These are phyloP conservation scores for Davidsoniella neocaledoniae DNA, from an alignment of 2,329 filamentous ascomycete genomes.

Conservation along the genomic window DNA sequence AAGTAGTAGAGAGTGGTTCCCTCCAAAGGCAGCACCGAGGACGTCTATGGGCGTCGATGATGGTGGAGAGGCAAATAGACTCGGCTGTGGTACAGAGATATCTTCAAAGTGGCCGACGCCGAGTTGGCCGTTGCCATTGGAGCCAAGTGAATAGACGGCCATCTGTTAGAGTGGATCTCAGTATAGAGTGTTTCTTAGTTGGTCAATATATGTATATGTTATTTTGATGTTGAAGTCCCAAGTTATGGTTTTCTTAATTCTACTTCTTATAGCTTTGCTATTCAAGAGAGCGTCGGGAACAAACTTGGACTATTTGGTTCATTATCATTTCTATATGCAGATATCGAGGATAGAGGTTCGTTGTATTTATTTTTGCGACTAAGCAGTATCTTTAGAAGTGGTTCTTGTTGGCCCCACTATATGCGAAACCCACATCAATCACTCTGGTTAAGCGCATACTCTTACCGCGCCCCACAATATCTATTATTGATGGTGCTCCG, in stretches of 20 bases:
- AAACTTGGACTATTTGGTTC: no score
- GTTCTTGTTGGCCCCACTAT: no score
- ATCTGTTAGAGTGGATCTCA: background rate
- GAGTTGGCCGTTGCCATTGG: constrained; percentile 61
- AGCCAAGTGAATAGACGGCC: constrained; percentile 52
- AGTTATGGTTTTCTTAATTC: no score
- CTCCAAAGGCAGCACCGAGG: constrained; percentile 41
- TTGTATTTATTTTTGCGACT: background rate
- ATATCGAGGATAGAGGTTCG: constrained; percentile 2
- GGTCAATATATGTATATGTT: no score
- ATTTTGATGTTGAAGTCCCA: no score
- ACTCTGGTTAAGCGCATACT: constrained; percentile 1
- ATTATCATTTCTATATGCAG: no score
- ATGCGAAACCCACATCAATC: background rate
- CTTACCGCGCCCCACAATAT: no score
- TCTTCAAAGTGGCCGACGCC: constrained; percentile 56
- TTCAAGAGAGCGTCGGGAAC: no score
- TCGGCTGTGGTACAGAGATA: constrained; percentile 46
- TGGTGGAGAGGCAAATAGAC: constrained; percentile 32
- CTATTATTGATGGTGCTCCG: no score
- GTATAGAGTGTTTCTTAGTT: no score
- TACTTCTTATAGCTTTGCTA: no score
- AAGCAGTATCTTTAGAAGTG: background rate
- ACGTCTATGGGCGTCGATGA: constrained; percentile 17
- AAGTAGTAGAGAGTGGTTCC: constrained; percentile 72